Base-by-base conservation (phyloP, 2,329 filamentous ascomycete genomes). In the Scytalidium lignicola region DNA sequence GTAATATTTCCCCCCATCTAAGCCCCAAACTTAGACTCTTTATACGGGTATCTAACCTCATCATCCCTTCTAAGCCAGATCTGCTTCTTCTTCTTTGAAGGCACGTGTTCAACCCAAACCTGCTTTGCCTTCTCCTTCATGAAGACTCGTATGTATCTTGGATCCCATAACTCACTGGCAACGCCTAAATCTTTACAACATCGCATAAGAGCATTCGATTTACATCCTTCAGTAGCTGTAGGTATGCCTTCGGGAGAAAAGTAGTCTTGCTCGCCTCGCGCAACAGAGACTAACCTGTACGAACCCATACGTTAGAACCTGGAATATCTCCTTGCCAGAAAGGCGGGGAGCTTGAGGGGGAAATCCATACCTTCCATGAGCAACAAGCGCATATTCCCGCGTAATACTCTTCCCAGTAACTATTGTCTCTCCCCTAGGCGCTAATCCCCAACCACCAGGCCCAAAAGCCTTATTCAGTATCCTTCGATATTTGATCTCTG, bases 101-200 rank as follows among this genome's bases (percentile, higher is more conserved):
- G 73, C 41, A 80, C 73, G 71, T 99, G 90, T 75, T 97, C 93
- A 41, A 92, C 92, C 81, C 92, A 96, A 28, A 85, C 76, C 74
- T 96, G 88, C 60, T 85, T 82, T 49, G 84, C 85, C 63, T 87
- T 72, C 59, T 83, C 72, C 60, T 82, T 82, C 75, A 87, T 87
- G 72, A 90, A 99, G 59, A 79, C 80, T 60, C 88, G 82, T 57
- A 97, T 90, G 72, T 87, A 99, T 48, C 88, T 76, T 29, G 93
- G 93, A 71, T 99, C 93, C 93, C 93, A 99, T 18, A 99, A 79
- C 70, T 99, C 93, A 56, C 86, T 91, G 1, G 90, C 93, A 56
- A 99, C 87, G 29, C 93, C 93, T 26, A 99, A 73, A 68, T 99
- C 93, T 74, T 99, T 99, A 76, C 93, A 97, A 78, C 92, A 97